Evolutionary conservation across 768 basidiomycete species (phyloP).

Genomic region (Mycena sanguinolenta): DNA sequence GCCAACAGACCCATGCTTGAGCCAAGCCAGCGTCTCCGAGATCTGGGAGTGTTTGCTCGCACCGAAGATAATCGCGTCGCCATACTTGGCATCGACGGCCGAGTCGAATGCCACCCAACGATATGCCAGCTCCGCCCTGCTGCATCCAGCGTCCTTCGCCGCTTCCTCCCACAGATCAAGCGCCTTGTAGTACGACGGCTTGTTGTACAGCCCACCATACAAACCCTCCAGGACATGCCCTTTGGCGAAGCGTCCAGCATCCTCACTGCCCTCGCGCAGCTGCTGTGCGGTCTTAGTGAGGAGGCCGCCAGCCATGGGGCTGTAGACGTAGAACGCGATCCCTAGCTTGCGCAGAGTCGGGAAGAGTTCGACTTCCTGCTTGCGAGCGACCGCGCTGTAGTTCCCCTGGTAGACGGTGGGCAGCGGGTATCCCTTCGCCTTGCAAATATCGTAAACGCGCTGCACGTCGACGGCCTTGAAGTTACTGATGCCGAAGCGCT

Average conservation of each 20-base stretch:
- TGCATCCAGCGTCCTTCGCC: neutral
- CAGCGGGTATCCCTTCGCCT: conserved; percentile 5
- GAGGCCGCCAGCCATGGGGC: conserved; percentile 8
- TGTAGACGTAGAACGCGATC: conserved; percentile 16
- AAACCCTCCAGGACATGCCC: neutral
- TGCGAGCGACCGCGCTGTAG: conserved; percentile 5
- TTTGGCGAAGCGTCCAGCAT: conserved; percentile 4
- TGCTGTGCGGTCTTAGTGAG: neutral
- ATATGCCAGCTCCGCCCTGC: conserved; percentile 6
- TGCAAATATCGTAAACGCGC: conserved; percentile 1
- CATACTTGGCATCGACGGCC: neutral
- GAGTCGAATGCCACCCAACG: conserved; percentile 12
- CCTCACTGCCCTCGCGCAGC: conserved; percentile 1
- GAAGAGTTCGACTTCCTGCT: neutral
- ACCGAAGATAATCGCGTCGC: conserved; percentile 1
- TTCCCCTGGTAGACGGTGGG: conserved; percentile 6
- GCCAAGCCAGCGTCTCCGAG: conserved; percentile 8
- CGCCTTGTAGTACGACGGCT: neutral
- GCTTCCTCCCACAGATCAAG: neutral
- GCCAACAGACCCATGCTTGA: conserved; percentile 6
- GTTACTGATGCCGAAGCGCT: conserved; percentile 9
- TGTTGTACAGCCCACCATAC: neutral
- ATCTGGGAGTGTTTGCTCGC: conserved; percentile 13
- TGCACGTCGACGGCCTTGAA: conserved; percentile 6
- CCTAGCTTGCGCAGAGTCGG: conserved; percentile 3